Evolutionary conservation across 805 yeast species (phyloP), one percentile per base, ranked within the genome.

Genomic region (Danielia oregonensis): DNA sequence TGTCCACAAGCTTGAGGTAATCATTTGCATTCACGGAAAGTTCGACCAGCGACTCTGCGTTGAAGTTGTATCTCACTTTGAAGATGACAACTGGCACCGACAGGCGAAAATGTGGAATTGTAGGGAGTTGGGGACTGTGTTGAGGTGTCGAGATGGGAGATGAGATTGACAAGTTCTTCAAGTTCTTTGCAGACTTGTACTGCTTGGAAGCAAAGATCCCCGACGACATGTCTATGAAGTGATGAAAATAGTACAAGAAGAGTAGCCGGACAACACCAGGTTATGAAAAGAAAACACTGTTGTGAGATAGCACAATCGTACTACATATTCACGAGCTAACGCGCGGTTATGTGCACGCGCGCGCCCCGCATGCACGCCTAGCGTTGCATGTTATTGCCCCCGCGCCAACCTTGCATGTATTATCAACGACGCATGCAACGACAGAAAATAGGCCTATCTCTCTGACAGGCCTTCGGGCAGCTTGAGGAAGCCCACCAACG

Each of bases 31-130:
- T 38, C 4, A 62, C 51, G 7, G 52, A 39, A 17, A 66, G 39
- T 33, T 66, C 70, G 17, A 51, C 49, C 1, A 21, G 29, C 6
- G 40, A 42, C 40, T 54, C 59, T 5, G 62, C 62, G 2, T 26
- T 30, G 39, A 66, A 65, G n/a, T 44, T 39, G 43, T 63, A 65
- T 35, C 55, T 59, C 13, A 59, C 54, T 21, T 42, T 25, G 30
- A 65, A 51, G 5, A 66, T 49, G 5, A 63, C 46, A 4, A 47
- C 50, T 3, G 52, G 44, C 13, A 28, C 26, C 5, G 35, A 22
- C 26, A 6, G 26, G 37, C 30, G 17, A n/a, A 28, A 28, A 8
- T 16, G 12, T 11, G 33, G 22, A 14, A 17, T 23, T n/a, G 29
- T 10, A 11, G 34, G 29, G 19, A 26, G 36, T n/a, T 37, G 32